Conservation (phyloP, 2,329 filamentous ascomycete species). For the Huntiella bhutanensis region DNA sequence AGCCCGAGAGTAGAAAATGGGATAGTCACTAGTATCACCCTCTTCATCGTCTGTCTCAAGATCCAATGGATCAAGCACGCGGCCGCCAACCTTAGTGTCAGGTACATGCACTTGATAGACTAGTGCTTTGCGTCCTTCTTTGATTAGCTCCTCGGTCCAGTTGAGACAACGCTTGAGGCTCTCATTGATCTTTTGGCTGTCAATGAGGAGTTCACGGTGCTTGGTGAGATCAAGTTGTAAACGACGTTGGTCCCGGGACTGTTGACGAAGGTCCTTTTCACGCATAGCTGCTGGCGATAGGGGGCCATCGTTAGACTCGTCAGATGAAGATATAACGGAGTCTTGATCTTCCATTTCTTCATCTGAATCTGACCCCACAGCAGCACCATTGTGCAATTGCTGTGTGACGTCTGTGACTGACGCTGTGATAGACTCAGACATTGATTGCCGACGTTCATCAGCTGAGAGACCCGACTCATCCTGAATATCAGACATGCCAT, state of each 20-base stretch:
- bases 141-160: constrained; percentile 81
- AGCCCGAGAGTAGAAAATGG: constrained; percentile 11
- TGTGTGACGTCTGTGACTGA: constrained; percentile 22
- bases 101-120: constrained; percentile 61
- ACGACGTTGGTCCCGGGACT: constrained; percentile 61
- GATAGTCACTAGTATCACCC: constrained; percentile 7
- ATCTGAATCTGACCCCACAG: constrained; percentile 23
- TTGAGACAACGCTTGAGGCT: constrained; percentile 76
- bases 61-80: constrained; percentile 51
- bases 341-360: constrained; percentile 26
- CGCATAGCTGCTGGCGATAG: constrained; percentile 22
- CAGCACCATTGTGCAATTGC: constrained; percentile 27
- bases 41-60: constrained; percentile 29
- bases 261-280: constrained; percentile 30
- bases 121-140: constrained; percentile 70
- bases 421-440: neutral
- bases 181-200: constrained; percentile 90
- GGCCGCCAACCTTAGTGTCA: constrained; percentile 65
- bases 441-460: neutral
- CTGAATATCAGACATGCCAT: constrained; percentile 10
- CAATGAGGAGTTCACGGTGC: constrained; percentile 72
- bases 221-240: constrained; percentile 72
- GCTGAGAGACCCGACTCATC: constrained; percentile 6
- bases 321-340: constrained; percentile 32
- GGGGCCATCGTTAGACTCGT: constrained; percentile 24